phyloP scores from a whole-genome alignment of 2,329 filamentous ascomycete genomes.

The Pochonia chlamydosporia region DNA sequence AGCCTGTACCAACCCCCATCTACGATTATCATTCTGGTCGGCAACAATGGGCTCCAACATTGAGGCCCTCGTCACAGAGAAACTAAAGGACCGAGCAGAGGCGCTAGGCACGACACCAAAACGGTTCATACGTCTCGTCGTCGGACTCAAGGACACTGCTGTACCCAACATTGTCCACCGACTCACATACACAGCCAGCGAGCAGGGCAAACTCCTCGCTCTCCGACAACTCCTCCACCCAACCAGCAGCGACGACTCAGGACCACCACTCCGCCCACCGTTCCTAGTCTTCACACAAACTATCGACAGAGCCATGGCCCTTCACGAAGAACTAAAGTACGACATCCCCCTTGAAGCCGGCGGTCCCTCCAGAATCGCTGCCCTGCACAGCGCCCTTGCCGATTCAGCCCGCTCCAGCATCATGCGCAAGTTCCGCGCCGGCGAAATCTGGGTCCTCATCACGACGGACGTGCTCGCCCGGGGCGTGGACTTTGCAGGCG shows the following conservation, averaged over 20 bases:
- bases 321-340: constrained; percentile 86
- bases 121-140: constrained; percentile 74
- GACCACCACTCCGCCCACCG: constrained; percentile 67
- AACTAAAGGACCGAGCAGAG: constrained; percentile 50
- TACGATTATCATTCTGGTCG: constrained; percentile 84
- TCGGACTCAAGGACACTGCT: constrained; percentile 94
- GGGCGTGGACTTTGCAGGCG: constrained; percentile 88
- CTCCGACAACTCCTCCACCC: constrained; percentile 86
- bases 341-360: constrained; percentile 88
- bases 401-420: constrained; percentile 70
- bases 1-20: constrained; percentile 62
- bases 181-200: constrained; percentile 84
- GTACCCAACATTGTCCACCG: constrained; percentile 88
- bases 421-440: constrained; percentile 84
- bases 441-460: constrained; percentile 93
- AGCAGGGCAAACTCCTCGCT: constrained; percentile 88
- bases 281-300: constrained; percentile 97
- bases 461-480: constrained; percentile 91
- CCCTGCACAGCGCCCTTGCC: constrained; percentile 81
- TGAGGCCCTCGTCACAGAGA: constrained; percentile 69
- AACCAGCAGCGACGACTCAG: constrained; percentile 47
- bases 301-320: constrained; percentile 79
- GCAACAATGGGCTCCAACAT: constrained; percentile 95
- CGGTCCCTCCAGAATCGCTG: constrained; percentile 76
- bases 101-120: constrained; percentile 29